phyloP scores from a whole-genome alignment of 345 rosid genomes.

The Cardiospermum halicacabum region DNA sequence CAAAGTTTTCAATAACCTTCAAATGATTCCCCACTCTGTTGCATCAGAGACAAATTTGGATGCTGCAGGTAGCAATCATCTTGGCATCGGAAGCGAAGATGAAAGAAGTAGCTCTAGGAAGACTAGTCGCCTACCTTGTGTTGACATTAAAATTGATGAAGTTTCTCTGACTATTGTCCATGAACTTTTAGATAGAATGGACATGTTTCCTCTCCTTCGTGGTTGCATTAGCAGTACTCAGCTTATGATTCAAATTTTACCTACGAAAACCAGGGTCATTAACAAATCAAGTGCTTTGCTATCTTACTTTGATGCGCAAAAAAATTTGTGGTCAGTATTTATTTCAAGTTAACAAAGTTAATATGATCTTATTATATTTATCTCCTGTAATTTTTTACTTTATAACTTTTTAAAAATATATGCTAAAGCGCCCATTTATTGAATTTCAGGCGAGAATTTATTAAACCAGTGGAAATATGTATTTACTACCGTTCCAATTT shows the following conservation, averaged over 20 bases:
- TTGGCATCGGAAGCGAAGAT: conserved; percentile 24
- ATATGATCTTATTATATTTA: conserved; percentile 9
- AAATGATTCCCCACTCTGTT: conserved; percentile 25
- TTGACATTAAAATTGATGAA: conserved; percentile 47
- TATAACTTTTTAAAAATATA: too few species aligned
- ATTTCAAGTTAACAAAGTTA: conserved; percentile 2
- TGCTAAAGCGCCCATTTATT: conserved; percentile 5
- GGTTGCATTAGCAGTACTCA: conserved; percentile 44
- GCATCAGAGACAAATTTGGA: conserved; percentile 22
- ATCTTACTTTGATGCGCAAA: conserved; percentile 65
- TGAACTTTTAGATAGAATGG: conserved; percentile 65
- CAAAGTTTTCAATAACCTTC: conserved; percentile 50
- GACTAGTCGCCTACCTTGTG: conserved; percentile 43
- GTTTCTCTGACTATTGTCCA: conserved; percentile 65
- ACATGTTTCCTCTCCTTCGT: conserved; percentile 64
- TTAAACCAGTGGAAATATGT: conserved; percentile 65
- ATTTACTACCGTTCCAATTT: conserved; percentile 55
- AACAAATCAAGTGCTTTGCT: conserved; percentile 40
- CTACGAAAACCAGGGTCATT: conserved; percentile 63
- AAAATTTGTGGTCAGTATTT: conserved; percentile 59
- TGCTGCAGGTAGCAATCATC: conserved; percentile 21
- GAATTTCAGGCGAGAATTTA: conserved; percentile 62
- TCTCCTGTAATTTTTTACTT: conserved; percentile 12
- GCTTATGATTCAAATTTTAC: conserved; percentile 52
- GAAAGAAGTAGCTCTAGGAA: conserved; percentile 34